phyloP scores from a whole-genome alignment of 2,329 filamentous ascomycete genomes.

The Fusarium foetens region DNA sequence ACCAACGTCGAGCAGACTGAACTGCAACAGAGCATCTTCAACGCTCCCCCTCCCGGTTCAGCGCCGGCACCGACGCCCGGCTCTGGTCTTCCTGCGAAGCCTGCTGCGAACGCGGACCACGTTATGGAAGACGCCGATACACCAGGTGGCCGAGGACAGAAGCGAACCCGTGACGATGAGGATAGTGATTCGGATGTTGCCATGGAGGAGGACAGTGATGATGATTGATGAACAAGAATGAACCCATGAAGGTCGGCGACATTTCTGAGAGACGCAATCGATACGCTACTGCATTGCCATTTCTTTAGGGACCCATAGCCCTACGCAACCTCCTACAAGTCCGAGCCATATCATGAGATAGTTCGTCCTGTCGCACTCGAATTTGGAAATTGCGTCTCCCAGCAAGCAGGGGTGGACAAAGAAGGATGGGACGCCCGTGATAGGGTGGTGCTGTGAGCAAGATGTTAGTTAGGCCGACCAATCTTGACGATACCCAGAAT shows the following conservation, averaged over 20 bases:
- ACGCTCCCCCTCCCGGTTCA: slow-evolving; percentile 67
- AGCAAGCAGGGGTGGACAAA: slow-evolving; percentile 95
- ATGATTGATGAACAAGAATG: slow-evolving; percentile 68
- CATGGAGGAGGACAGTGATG: slow-evolving; percentile 78
- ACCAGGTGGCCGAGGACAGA: slow-evolving; percentile 70
- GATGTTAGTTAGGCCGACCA: slow-evolving; percentile 53
- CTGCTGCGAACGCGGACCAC: slow-evolving; percentile 58
- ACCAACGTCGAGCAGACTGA: slow-evolving; percentile 73
- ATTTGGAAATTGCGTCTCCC: slow-evolving; percentile 78
- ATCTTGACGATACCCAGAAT: slow-evolving; percentile 45
- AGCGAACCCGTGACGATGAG: slow-evolving; percentile 75
- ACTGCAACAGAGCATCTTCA: slow-evolving; percentile 83
- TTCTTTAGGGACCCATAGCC: slow-evolving; percentile 78
- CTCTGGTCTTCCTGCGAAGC: slow-evolving; percentile 59
- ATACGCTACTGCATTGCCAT: slow-evolving; percentile 60
- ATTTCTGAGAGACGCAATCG: slow-evolving; percentile 27
- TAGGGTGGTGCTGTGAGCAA: slow-evolving; percentile 77
- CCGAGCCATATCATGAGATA: slow-evolving; percentile 93
- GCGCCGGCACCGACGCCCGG: slow-evolving; percentile 55
- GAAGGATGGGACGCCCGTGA: slow-evolving; percentile 80
- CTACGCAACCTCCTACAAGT: slow-evolving; percentile 82
- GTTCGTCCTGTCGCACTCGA: slow-evolving; percentile 69
- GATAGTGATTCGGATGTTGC: slow-evolving; percentile 74
- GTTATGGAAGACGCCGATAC: slow-evolving; percentile 62
- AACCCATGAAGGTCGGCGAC: slow-evolving; percentile 30